Conservation (phyloP, 1,139 yeast species). For the Geotrichum carabidarum region DNA sequence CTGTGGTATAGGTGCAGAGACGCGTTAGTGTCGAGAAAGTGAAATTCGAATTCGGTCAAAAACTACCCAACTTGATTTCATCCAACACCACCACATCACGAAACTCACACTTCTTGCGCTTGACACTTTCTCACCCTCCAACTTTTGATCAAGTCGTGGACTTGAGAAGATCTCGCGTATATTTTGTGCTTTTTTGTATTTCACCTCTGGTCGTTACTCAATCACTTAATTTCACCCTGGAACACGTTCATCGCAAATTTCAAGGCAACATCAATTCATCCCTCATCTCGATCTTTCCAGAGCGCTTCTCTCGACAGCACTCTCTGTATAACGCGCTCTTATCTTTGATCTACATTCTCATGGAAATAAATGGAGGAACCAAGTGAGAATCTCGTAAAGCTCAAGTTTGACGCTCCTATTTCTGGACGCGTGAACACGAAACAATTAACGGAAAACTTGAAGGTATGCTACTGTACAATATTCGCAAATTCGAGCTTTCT, state of each 20-base stretch:
- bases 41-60: no score
- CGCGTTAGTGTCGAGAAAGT: no score
- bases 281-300: no score
- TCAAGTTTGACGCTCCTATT: constrained; percentile 12
- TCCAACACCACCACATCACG: constrained; percentile 10
- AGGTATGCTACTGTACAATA: constrained; percentile 2
- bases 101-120: neutral
- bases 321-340: no score
- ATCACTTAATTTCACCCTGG: no score
- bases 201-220: no score
- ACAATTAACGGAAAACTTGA: constrained; percentile 14
- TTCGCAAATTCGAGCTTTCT: neutral
- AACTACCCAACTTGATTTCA: neutral
- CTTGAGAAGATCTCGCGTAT: neutral
- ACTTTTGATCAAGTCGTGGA: neutral
- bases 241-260: no score
- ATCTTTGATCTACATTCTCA: neutral
- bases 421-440: constrained; percentile 16
- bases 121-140: neutral
- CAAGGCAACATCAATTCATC: no score
- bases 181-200: no score
- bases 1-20: no score
- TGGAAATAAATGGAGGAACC: constrained; percentile 10
- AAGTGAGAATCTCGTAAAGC: constrained; percentile 5
- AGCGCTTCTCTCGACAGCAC: no score